Percentiles rank a stretch among this genome's conserved stretches.
Evolutionary conservation across 768 basidiomycete genomes (phyloP).

Genomic region (Mrakia hoshinonis): DNA sequence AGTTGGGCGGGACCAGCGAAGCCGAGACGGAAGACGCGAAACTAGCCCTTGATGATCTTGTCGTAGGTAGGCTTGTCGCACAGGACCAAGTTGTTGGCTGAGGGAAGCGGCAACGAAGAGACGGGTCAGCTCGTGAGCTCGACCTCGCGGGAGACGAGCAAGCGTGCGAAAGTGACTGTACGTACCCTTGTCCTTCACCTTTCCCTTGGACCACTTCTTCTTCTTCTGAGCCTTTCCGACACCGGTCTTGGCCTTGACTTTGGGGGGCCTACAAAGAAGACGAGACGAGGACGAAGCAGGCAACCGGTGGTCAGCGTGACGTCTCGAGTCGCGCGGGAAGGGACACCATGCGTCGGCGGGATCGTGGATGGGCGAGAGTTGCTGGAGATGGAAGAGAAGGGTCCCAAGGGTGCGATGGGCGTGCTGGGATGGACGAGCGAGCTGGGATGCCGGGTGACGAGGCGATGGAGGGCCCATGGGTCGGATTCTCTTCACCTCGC

Average conservation of each 20-base stretch:
- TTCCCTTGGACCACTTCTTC: constrained; percentile 99
- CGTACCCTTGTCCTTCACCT: constrained; percentile 90
- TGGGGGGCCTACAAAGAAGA: constrained; percentile 20
- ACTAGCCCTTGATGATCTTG: not conserved
- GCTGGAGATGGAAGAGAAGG: no score
- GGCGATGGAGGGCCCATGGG: no score
- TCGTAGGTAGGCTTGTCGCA: no score
- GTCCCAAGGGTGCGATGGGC: no score
- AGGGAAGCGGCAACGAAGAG: not conserved
- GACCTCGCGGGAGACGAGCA: constrained; percentile 57
- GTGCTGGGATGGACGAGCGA: no score
- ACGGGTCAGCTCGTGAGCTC: not conserved
- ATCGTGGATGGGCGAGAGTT: no score
- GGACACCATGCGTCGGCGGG: no score
- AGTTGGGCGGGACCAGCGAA: not conserved
- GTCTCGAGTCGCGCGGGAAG: no score
- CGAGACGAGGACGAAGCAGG: not conserved
- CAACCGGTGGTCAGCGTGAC: not conserved
- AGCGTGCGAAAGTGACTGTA: not conserved
- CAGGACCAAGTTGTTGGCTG: no score
- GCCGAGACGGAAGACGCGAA: not conserved
- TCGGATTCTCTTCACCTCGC: no score
- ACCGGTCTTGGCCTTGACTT: constrained; percentile 36
- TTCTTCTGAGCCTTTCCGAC: constrained; percentile 91
- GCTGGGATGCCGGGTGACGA: no score